Evolutionary conservation across 805 yeast species (phyloP).

Genomic region (Ogataea methylovora): DNA sequence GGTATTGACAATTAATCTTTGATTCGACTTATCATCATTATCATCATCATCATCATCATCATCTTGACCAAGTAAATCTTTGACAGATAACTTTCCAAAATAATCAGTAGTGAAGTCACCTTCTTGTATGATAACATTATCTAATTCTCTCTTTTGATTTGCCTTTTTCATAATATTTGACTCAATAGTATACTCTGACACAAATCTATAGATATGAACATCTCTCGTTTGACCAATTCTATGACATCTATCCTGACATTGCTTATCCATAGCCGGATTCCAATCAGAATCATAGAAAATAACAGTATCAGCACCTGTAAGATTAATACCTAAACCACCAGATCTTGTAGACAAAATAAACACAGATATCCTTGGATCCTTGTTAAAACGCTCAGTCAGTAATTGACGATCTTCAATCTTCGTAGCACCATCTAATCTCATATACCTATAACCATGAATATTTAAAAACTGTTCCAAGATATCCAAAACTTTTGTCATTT

Average conservation of each 20-base stretch:
- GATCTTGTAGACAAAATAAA: conserved; percentile 93
- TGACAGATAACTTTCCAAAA: conserved; percentile 78
- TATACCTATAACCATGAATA: conserved; percentile 87
- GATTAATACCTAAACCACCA: conserved; percentile 95
- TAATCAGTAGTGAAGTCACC: conserved; percentile 98
- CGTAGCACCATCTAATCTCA: conserved; percentile 96
- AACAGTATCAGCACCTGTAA: conserved; percentile 98
- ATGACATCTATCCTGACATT: conserved; percentile 98
- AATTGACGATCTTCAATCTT: conserved; percentile 95
- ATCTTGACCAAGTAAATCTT: conserved; percentile 71
- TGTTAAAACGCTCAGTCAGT: conserved; percentile 85
- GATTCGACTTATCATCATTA: conserved; percentile 16
- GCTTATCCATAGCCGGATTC: conserved; percentile 99
- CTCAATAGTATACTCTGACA: conserved; percentile 93
- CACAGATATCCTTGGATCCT: conserved; percentile 78
- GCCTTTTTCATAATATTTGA: conserved; percentile 91
- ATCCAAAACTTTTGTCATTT: conserved; percentile 95
- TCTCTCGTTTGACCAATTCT: conserved; percentile 98
- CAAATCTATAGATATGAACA: conserved; percentile 94
- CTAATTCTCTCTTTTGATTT: conserved; percentile 87
- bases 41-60: conserved; percentile 22
- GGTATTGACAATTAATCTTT: conserved; percentile 11
- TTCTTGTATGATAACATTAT: conserved; percentile 91
- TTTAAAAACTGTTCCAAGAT: conserved; percentile 88
- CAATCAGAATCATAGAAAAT: conserved; percentile 97